phyloP scores from a whole-genome alignment of 2,329 filamentous ascomycete genomes.

The Aspergillus terreus region DNA sequence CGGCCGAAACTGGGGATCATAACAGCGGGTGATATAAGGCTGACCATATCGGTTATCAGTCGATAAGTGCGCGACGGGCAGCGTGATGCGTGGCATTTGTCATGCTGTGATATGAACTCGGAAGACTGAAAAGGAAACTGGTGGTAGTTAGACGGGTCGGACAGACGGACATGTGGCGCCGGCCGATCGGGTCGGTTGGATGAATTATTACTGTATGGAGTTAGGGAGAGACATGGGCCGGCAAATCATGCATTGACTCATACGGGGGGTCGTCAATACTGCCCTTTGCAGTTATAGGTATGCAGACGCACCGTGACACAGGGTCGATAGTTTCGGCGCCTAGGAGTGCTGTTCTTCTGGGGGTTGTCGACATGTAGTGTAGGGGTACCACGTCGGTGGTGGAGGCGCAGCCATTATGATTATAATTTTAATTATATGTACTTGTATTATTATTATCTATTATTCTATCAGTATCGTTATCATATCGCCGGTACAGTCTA shows the following conservation, averaged over 20 bases:
- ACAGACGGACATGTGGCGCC: no score
- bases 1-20: conserved; percentile 1
- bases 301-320: conserved; percentile 3
- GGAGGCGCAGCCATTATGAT: conserved; percentile 11
- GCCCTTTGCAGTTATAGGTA: neutral
- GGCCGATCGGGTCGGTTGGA: no score
- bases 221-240: no score
- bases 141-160: no score
- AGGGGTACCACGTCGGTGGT: conserved; percentile 10
- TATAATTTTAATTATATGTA: no score
- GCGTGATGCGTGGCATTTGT: no score
- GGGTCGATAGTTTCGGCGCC: conserved; percentile 6
- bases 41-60: neutral
- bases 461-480: conserved; percentile 2
- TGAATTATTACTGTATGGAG: no score
- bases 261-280: neutral
- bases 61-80: no score
- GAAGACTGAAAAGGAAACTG: no score
- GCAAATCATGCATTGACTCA: neutral
- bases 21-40: neutral
- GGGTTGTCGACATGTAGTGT: conserved; percentile 1
- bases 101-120: no score
- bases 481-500: neutral
- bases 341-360: neutral
- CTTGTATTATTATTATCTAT: no score